Conservation (phyloP, 257 asterid species). For the Petunia axillaris region DNA sequence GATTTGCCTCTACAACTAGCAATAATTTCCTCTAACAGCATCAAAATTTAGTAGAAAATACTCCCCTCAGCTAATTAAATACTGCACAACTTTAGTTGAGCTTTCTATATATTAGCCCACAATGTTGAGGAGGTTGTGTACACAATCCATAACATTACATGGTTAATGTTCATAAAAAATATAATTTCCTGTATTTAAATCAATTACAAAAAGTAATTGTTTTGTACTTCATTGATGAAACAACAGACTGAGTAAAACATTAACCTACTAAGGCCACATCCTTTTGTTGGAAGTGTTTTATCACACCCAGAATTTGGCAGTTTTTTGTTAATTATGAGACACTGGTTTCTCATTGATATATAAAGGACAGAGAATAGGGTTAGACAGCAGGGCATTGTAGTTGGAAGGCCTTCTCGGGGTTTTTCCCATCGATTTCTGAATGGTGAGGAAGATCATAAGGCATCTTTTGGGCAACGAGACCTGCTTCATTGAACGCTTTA, state of each 20-base stretch:
- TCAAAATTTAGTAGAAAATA: too few relatives aligned
- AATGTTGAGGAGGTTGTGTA: neutral
- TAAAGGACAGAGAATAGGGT: neutral
- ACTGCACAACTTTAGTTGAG: neutral
- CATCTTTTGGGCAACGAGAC: slow-evolving; percentile 54
- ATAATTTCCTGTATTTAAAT: neutral
- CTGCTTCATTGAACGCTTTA: slow-evolving; percentile 57
- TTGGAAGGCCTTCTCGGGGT: slow-evolving; percentile 66
- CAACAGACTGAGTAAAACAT: neutral
- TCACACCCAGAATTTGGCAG: neutral
- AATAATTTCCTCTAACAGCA: too few relatives aligned
- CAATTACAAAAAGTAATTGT: neutral
- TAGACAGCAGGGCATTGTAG: slow-evolving; percentile 44
- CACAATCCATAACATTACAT: slow-evolving; percentile 1
- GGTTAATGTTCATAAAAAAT: neutral
- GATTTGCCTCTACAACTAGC: too few relatives aligned
- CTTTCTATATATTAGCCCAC: neutral
- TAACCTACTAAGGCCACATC: neutral
- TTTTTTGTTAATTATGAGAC: neutral
- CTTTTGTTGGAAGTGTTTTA: neutral
- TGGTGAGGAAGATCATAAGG: slow-evolving; percentile 78
- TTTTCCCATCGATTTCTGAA: slow-evolving; percentile 59
- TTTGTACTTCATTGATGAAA: neutral
- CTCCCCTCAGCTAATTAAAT: too few relatives aligned
- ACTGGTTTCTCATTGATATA: neutral